phyloP scores from a whole-genome alignment of 2,329 filamentous ascomycete genomes.

The Ophiostoma sp. region DNA sequence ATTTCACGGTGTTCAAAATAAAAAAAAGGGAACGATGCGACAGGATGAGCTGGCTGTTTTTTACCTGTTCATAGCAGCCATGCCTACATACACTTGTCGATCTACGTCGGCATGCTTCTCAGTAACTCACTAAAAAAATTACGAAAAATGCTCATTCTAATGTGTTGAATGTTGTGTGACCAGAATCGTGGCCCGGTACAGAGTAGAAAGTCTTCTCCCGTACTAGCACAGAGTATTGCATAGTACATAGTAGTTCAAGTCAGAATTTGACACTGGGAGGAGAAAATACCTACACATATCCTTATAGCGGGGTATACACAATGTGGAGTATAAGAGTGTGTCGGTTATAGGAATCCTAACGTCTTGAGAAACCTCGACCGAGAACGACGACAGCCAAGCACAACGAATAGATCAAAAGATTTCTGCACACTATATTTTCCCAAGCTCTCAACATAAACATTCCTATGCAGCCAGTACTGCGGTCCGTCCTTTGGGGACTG shows the following conservation, averaged over 20 bases:
- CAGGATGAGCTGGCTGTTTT: conserved; percentile 19
- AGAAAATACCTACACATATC: too few relatives aligned
- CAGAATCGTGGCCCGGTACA: neutral
- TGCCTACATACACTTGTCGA: conserved; percentile 16
- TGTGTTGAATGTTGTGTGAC: neutral
- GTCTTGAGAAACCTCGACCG: neutral
- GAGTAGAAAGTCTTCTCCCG: too few relatives aligned
- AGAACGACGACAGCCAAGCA: neutral
- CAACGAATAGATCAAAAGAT: neutral
- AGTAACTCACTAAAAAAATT: conserved; percentile 20
- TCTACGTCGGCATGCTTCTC: conserved; percentile 12
- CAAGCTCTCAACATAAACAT: neutral
- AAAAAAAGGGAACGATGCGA: conserved; percentile 16
- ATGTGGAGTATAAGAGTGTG: neutral
- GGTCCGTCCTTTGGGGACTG: neutral
- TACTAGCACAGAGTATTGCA: too few relatives aligned
- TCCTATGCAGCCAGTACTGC: neutral
- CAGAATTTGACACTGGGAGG: too few relatives aligned
- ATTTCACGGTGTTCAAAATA: conserved; percentile 21
- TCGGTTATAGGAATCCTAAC: neutral
- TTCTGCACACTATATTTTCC: neutral
- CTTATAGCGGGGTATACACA: neutral
- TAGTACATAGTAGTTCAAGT: too few relatives aligned
- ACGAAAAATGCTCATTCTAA: conserved; percentile 15
- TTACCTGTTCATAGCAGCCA: conserved; percentile 14